Evolutionary conservation across 805 yeast species (phyloP).

Genomic region (Wickerhamiella occidentalis): DNA sequence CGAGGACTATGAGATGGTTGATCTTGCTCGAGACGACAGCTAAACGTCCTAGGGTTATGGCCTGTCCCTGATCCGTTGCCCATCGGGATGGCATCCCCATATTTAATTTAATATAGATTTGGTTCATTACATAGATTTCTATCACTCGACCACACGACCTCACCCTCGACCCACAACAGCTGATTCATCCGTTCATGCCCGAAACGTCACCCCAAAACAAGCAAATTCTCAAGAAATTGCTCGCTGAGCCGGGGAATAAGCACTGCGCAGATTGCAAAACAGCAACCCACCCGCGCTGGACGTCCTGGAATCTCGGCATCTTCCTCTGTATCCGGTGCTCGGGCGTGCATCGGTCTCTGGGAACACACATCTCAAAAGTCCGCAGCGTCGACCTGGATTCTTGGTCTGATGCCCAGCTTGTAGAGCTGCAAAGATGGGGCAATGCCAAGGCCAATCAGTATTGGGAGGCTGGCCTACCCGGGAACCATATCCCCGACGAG

Average conservation of each 20-base stretch:
- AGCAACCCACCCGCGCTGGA: conserved; percentile 91
- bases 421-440: conserved; percentile 75
- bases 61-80: no score
- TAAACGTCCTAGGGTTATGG: no score
- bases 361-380: conserved; percentile 88
- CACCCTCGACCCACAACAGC: background rate
- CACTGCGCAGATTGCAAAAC: conserved; percentile 86
- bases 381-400: conserved; percentile 90
- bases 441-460: conserved; percentile 63
- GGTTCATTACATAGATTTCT: no score
- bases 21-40: conserved; percentile 11
- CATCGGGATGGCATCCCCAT: no score
- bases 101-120: no score
- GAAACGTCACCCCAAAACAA: conserved; percentile 41
- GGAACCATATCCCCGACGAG: conserved; percentile 63
- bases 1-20: conserved; percentile 40
- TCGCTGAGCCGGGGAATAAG: conserved; percentile 66
- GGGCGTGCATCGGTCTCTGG: conserved; percentile 90
- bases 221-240: conserved; percentile 59
- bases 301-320: conserved; percentile 89
- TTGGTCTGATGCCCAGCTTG: conserved; percentile 90
- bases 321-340: conserved; percentile 86
- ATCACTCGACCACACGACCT: no score
- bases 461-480: conserved; percentile 77
- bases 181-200: conserved; percentile 5